Evolutionary conservation across 371 early-diverging fungal species (phyloP), one percentile per base, ranked within the genome.

Genomic region (Lichtheimia hyalospora): DNA sequence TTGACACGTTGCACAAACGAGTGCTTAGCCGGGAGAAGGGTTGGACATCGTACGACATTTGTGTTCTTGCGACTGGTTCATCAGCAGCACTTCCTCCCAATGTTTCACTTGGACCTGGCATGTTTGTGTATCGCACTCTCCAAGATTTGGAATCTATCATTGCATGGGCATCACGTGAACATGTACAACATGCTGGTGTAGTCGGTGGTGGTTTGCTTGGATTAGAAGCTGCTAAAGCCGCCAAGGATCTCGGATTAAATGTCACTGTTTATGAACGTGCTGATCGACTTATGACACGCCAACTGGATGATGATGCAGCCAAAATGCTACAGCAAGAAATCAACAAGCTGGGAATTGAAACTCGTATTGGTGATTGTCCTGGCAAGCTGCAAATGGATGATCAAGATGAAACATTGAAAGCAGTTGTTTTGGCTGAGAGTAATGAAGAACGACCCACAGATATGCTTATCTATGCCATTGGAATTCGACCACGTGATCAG

Each of bases 201-300:
- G 75, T 89, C 12, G 81, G 88, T 44, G 89, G 89, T n/a, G 89
- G 89, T 42, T 63, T 88, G 40, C 68, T 88, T 23, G 89, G 89
- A 10, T 66, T 88, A 25, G 89, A 88, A 66, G 89, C 89, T 20
- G 89, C 89, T 54, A 83, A 84, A 52, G 89, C 85, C 40, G 76
- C 77, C 50, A 62, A 67, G 41, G 85, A 87, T 63, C 69, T 89
- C 24, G 80, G 77, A 12, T 70, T 84, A n/a, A 58, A 72, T 27
- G 75, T 81, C 18, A 77, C 71, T 5, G 74, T 89, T 23, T 69
- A 81, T 60, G 87, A 89, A 56, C 71, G 85, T 15, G 75, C 74
- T 48, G 69, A 67, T 40, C 75, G 79, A 25, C 62, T 85, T 20
- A 68, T 89, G 73, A 27, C 68, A 5, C 77, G 88, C 18, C 89